phyloP scores from a whole-genome alignment of 768 basidiomycete genomes.

The Tephrocybe sp. region DNA sequence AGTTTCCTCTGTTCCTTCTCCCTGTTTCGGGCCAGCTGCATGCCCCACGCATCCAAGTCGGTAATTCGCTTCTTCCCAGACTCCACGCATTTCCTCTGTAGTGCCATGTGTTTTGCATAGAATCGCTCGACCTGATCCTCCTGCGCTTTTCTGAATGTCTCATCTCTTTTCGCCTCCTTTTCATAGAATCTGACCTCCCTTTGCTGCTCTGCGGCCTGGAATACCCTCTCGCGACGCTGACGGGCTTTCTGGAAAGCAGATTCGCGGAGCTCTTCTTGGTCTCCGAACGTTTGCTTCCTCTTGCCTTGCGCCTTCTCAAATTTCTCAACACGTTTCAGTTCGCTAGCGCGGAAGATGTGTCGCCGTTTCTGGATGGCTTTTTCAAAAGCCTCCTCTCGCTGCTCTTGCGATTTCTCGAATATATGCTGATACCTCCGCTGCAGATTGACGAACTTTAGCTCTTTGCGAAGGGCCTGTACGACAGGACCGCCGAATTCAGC shows the following conservation, averaged over 20 bases:
- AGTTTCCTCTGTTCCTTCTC: not conserved
- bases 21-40: not conserved
- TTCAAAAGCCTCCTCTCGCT: slow-evolving; percentile 7
- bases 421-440: slow-evolving; percentile 5
- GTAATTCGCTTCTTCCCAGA: not conserved
- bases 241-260: slow-evolving; percentile 1
- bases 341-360: slow-evolving; percentile 2
- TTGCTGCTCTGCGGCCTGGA: not conserved
- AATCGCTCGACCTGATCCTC: not conserved
- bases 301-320: slow-evolving; percentile 2
- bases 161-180: not conserved
- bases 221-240: not conserved
- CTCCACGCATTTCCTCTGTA: slow-evolving; percentile 5
- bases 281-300: not conserved
- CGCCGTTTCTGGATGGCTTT: not conserved
- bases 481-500: not conserved
- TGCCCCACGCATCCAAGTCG: slow-evolving; percentile 6
- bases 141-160: not conserved
- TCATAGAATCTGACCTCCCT: not conserved
- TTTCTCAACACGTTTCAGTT: not conserved
- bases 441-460: not conserved
- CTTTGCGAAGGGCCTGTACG: not conserved
- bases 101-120: not conserved
- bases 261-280: slow-evolving; percentile 2
- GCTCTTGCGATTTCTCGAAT: slow-evolving; percentile 4